Conservation (phyloP, 352 stramenopile genomes). For the Phytophthora citrophthora region DNA sequence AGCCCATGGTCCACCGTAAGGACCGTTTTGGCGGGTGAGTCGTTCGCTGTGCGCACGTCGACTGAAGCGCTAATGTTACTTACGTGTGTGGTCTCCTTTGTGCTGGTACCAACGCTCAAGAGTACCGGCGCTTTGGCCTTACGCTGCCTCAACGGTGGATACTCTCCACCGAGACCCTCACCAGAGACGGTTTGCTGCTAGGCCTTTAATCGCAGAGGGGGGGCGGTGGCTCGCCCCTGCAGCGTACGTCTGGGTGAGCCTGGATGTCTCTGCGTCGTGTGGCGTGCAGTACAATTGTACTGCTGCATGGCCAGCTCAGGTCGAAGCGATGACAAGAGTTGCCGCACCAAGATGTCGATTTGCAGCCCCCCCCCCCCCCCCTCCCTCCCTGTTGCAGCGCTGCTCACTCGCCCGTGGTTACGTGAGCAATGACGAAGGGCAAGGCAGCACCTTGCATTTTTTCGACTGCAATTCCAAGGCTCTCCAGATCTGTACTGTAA, state of each 20-base stretch:
- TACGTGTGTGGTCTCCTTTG: background rate
- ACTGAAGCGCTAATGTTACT: too few relatives aligned
- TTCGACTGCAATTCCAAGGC: background rate
- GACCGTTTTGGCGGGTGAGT: background rate
- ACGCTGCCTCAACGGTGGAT: background rate
- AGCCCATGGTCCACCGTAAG: constrained; percentile 1
- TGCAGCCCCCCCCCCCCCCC: background rate
- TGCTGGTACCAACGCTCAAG: background rate
- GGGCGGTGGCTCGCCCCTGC: constrained; percentile 16
- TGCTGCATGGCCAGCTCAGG: too few relatives aligned
- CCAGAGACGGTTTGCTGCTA: constrained; percentile 4
- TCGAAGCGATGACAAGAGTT: constrained; percentile 3
- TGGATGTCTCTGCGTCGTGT: background rate
- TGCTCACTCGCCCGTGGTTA: constrained; percentile 1
- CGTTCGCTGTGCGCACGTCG: too few relatives aligned
- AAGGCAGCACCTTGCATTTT: background rate
- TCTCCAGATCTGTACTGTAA: too few relatives aligned
- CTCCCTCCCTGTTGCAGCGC: constrained; percentile 2
- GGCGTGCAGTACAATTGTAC: background rate
- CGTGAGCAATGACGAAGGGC: background rate
- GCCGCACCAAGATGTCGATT: constrained; percentile 13
- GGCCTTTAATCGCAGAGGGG: constrained; percentile 4
- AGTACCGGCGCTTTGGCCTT: background rate
- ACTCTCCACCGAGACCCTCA: constrained; percentile 1
- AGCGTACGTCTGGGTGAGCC: constrained; percentile 27